Conservation (phyloP, 352 stramenopile genomes). For the Phytophthora gonapodyides region DNA sequence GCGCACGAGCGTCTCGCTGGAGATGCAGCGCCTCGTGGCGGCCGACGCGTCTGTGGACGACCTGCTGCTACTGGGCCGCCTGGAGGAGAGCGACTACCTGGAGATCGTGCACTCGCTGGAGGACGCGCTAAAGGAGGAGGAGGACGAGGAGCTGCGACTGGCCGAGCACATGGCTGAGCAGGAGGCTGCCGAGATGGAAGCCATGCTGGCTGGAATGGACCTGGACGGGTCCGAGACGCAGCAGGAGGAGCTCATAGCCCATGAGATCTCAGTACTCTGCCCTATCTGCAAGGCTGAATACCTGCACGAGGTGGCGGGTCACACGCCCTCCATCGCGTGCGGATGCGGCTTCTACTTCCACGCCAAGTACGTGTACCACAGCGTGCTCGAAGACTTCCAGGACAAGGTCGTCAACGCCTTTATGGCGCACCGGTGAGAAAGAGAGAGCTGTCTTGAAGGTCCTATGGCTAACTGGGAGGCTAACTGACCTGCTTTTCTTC, state of each 20-base stretch:
- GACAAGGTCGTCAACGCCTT: slow-evolving; percentile 61
- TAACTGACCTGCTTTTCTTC: slow-evolving; percentile 3
- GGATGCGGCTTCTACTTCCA: slow-evolving; percentile 59
- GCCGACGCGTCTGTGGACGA: slow-evolving; percentile 61
- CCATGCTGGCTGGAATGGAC: slow-evolving; percentile 70
- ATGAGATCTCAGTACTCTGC: slow-evolving; percentile 30
- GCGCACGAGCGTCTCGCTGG: slow-evolving; percentile 53
- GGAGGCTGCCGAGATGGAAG: slow-evolving; percentile 70
- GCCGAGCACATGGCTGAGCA: slow-evolving; percentile 68
- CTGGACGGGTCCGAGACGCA: slow-evolving; percentile 27
- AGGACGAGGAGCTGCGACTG: slow-evolving; percentile 44
- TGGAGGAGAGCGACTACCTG: slow-evolving; percentile 74
- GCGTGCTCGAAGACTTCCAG: slow-evolving; percentile 64
- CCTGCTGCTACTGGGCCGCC: slow-evolving; percentile 54
- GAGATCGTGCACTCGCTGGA: slow-evolving; percentile 78
- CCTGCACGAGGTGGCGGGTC: slow-evolving; percentile 13
- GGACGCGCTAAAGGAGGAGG: slow-evolving; percentile 62
- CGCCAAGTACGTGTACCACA: slow-evolving; percentile 52
- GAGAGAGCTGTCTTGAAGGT: background rate
- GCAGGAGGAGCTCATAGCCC: background rate
- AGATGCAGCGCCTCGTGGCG: slow-evolving; percentile 65
- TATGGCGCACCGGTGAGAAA: slow-evolving; percentile 56
- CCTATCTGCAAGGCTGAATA: slow-evolving; percentile 55
- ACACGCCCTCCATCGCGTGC: slow-evolving; percentile 41
- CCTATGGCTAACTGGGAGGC: background rate